Evolutionary conservation across 495 filamentous ascomycete species (phyloP), one percentile per base, ranked within the genome.

Genomic region (Achaetomiella virescens): DNA sequence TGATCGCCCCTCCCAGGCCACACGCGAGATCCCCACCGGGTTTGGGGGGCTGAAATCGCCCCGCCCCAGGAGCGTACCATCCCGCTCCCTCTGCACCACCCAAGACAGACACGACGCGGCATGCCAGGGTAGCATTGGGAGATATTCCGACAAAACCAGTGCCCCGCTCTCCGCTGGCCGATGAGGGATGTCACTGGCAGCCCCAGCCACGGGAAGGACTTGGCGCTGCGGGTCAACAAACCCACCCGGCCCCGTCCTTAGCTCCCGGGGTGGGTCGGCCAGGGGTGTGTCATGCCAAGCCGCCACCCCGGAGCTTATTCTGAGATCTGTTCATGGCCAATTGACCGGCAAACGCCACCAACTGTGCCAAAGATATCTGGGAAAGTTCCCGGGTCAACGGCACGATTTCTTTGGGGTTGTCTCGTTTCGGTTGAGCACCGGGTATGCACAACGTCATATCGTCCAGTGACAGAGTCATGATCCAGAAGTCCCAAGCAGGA

Each of bases 1-100:
- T 65, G 47, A 46, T 14, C 15, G 42, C 45, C 40, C 7, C 47
- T 29, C 55, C 25, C 25, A 25, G 56, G 11, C 22, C 24, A 25
- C 43, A 49, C 55, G 60, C 40, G 41, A 45, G 33, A 33, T 52
- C 57, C 54, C 45, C 42, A 63, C 62, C 62, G 52, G 65, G 60
- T 63, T 60, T 58, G 56, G 58, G 65, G 62, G 62, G 58, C 55
- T 36, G 54, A 59, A 61, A 41, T 21, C 42, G 36, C 35, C 33
- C 42, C 40, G 24, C 38, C 18, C 22, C 31, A 48, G 44, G n/a
- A 54, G 54, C 49, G 52, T 61, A 41, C 27, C 58, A 63, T 66
- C 58, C 63, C 63, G 61, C 55, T 24, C 49, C 52, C 43, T 24
- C 48, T 41, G 22, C 38, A 7, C 25, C 18, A 33, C 46, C 31